Base-by-base conservation (phyloP, 768 basidiomycete genomes). In the Crepidotus variabilis region DNA sequence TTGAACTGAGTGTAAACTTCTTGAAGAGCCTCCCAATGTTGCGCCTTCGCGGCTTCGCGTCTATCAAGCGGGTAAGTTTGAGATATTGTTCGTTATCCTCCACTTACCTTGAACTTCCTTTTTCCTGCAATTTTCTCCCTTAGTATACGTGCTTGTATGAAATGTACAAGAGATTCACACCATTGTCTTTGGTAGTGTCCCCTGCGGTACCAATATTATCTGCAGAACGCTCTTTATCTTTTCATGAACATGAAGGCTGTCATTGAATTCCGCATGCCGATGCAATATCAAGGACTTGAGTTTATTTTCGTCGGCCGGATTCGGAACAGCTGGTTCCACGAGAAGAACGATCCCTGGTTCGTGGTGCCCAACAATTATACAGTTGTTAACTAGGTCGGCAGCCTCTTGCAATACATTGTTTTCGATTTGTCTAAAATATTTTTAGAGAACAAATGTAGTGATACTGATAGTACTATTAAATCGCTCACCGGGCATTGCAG, bases 401-500 rank as follows among this genome's bases (percentile, higher is more conserved):
- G 71, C 72, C 0, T 59, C 63, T 20, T 56, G 55, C 22, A 65
- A 51, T 2, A 69, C 59, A 45, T 71, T 67, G 53, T 73, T 70
- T 53, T 73, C 72, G 36, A 73, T 73, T 0, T 66, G 65, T 47
- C 71, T 72, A 52, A 18, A n/a, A 18, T 47, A 52, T 6, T 16
- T 11, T n/a, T 9, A 39, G 0, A 10, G 7, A 54, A 20, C 14
- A 43, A 22, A 36, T 7, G 16, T 2, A 2, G 20, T 22, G 1
- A 14, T 47, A 16, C 21, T 33, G n/a, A n/a, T n/a, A n/a, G n/a
- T n/a, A n/a, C n/a, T n/a, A n/a, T 9, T 16, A 11, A 35, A 1
- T 34, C 16, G 75, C 82, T 20, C 67, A 82, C 80, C 79, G 83
- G 20, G 86, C 87, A 67, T 87, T 85, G 62, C 86, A 87, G 45